Conservation (phyloP, 2,329 filamentous ascomycete genomes). For the Aspergillus sojae region DNA sequence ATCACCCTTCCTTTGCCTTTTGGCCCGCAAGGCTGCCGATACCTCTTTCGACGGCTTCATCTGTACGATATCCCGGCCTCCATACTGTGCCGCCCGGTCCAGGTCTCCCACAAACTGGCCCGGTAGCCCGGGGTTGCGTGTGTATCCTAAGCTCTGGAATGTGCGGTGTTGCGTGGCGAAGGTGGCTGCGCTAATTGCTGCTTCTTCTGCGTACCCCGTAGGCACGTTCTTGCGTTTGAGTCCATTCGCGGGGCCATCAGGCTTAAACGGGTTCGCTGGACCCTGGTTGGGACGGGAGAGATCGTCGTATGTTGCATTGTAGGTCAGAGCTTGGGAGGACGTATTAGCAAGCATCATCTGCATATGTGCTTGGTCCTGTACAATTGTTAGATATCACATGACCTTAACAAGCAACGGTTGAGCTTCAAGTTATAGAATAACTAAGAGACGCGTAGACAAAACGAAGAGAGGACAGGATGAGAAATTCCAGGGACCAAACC, state of each 20-base stretch:
- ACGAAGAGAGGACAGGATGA: conserved; percentile 11
- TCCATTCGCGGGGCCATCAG: conserved; percentile 54
- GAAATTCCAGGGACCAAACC: conserved; percentile 50
- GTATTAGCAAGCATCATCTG: conserved; percentile 56
- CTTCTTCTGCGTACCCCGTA: conserved; percentile 86
- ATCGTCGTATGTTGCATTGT: conserved; percentile 69
- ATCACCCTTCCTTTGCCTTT: conserved; percentile 82
- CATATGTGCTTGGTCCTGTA: conserved; percentile 53
- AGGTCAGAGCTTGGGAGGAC: conserved; percentile 53
- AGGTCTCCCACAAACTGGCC: conserved; percentile 53
- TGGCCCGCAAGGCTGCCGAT: conserved; percentile 67
- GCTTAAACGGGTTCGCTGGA: conserved; percentile 74
- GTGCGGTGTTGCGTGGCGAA: conserved; percentile 88
- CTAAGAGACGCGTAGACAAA: not conserved
- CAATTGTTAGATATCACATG: conserved; percentile 39
- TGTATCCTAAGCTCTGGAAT: conserved; percentile 66
- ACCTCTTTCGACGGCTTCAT: conserved; percentile 69
- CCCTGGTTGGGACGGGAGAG: conserved; percentile 67
- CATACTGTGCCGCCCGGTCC: conserved; percentile 46
- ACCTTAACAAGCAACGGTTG: not conserved
- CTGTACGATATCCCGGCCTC: conserved; percentile 57
- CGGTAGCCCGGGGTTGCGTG: conserved; percentile 50
- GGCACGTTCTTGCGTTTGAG: conserved; percentile 79
- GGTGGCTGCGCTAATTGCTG: conserved; percentile 83
- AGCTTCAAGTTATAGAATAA: not conserved